Evolutionary conservation across 352 stramenopile species (phyloP).

Genomic region (Globisporangium rhizosaccharum): DNA sequence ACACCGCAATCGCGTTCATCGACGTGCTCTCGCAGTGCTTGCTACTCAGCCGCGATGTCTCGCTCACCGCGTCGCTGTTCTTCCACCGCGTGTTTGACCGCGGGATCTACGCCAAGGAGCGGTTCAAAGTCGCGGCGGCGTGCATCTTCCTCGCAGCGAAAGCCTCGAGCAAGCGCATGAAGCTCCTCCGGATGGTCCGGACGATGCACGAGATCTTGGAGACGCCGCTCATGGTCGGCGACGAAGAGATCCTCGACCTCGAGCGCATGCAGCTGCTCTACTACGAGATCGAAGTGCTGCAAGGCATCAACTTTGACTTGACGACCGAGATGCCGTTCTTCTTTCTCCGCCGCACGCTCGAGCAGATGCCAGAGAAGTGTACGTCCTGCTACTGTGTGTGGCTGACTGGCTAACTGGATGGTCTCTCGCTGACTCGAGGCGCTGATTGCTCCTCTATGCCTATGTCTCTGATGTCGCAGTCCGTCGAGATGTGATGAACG

Average conservation of each 20-base stretch:
- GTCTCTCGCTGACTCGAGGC: neutral
- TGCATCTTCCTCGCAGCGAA: constrained; percentile 82
- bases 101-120: constrained; percentile 71
- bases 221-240: constrained; percentile 51
- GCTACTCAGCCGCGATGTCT: constrained; percentile 59
- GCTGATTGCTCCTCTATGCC: neutral
- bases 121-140: constrained; percentile 78
- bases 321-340: constrained; percentile 77
- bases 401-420: neutral
- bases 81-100: constrained; percentile 80
- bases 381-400: constrained; percentile 8
- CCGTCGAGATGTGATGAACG: constrained; percentile 35
- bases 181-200: constrained; percentile 79
- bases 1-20: constrained; percentile 76
- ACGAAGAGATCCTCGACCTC: constrained; percentile 83
- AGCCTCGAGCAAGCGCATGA: constrained; percentile 84
- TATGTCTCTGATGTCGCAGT: constrained; percentile 25
- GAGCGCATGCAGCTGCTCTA: constrained; percentile 81
- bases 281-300: constrained; percentile 82
- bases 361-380: constrained; percentile 78
- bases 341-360: constrained; percentile 49
- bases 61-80: constrained; percentile 67
- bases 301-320: constrained; percentile 78
- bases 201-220: constrained; percentile 85
- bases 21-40: constrained; percentile 68